A percentile compares a stretch with the other conserved stretches of the same genome.
phyloP scores from a whole-genome alignment of 768 basidiomycete species.

The Boletus rufocinnamomeus region DNA sequence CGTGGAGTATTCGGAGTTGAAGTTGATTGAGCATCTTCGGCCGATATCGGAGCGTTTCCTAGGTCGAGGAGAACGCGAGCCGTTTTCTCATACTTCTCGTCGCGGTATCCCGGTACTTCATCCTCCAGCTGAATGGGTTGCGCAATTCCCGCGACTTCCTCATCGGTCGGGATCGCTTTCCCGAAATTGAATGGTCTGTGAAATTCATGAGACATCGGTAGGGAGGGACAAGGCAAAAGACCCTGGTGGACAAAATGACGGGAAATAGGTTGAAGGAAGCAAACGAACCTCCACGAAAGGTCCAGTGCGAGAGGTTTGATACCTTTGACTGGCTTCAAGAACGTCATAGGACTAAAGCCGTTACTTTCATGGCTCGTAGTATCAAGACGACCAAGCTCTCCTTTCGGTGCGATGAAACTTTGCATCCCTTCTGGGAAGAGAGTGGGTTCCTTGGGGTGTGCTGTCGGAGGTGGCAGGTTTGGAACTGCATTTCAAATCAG shows the following conservation, averaged over 20 bases:
- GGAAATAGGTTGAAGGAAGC: background rate
- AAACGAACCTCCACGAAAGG: conserved; percentile 66
- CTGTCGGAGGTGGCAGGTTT: conserved; percentile 52
- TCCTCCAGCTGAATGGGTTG: conserved; percentile 15
- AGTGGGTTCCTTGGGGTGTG: conserved; percentile 37
- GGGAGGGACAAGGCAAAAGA: background rate
- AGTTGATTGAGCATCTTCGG: conserved; percentile 11
- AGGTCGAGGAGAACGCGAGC: conserved; percentile 18
- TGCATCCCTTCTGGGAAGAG: conserved; percentile 37
- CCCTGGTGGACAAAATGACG: background rate
- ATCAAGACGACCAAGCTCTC: background rate
- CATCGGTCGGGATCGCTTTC: conserved; percentile 33
- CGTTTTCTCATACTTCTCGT: conserved; percentile 15
- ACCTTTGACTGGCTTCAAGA: conserved; percentile 59
- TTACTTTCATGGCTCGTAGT: background rate
- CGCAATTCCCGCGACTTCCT: conserved; percentile 30
- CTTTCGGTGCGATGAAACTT: conserved; percentile 31
- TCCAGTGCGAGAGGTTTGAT: conserved; percentile 57
- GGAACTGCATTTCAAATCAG: conserved; percentile 50
- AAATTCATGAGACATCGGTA: conserved; percentile 8
- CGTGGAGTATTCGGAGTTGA: conserved; percentile 13
- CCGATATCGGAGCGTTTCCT: conserved; percentile 2
- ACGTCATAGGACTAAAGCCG: conserved; percentile 6
- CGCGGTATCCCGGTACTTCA: conserved; percentile 16
- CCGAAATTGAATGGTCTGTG: conserved; percentile 52